phyloP scores from a whole-genome alignment of 805 yeast species.

The Nakazawaea holstii region DNA sequence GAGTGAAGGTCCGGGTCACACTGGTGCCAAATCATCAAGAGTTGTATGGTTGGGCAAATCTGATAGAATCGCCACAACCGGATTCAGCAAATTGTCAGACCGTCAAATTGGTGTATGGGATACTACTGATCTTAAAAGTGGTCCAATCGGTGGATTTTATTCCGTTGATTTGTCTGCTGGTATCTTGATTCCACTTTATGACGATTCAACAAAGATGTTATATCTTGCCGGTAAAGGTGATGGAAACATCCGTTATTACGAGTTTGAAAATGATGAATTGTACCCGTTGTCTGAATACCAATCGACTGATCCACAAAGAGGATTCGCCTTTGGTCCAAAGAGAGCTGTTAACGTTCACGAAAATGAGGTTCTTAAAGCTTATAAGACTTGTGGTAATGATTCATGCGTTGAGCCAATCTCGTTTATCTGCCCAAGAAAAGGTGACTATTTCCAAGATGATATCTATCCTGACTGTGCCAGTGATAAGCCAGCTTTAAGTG shows the following conservation, averaged over 20 bases:
- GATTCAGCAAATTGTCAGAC: conserved; percentile 87
- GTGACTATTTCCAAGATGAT: conserved; percentile 89
- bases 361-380: conserved; percentile 78
- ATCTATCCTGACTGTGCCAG: conserved; percentile 92
- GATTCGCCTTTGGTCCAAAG: conserved; percentile 87
- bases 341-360: conserved; percentile 71
- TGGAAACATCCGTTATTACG: conserved; percentile 93
- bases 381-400: conserved; percentile 79
- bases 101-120: conserved; percentile 97
- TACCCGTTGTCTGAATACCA: conserved; percentile 83
- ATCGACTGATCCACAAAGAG: conserved; percentile 92
- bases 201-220: conserved; percentile 70
- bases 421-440: conserved; percentile 88
- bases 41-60: conserved; percentile 87
- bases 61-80: conserved; percentile 86
- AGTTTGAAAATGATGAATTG: conserved; percentile 79
- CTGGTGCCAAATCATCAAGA: conserved; percentile 89
- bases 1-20: conserved; percentile 83
- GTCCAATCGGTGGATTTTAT: conserved; percentile 87
- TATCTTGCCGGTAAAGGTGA: conserved; percentile 97
- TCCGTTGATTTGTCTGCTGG: conserved; percentile 90
- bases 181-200: conserved; percentile 86
- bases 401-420: conserved; percentile 83
- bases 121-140: conserved; percentile 60
- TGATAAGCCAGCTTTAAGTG: conserved; percentile 66